Conservation (phyloP, 1,284 basidiomycete species). For the Trametes polyzona region DNA sequence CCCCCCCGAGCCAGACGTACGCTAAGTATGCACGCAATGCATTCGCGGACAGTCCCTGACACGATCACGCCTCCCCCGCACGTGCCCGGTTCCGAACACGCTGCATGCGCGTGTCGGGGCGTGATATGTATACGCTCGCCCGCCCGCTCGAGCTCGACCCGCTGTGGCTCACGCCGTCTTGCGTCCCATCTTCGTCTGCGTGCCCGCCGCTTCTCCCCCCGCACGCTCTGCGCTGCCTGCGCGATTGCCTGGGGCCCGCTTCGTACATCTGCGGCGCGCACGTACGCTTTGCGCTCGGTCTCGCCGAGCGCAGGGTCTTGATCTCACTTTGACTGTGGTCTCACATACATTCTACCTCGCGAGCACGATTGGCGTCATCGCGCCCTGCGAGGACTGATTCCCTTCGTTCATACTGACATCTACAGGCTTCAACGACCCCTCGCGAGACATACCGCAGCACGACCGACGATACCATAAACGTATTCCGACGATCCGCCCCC, state of each 20-base stretch:
- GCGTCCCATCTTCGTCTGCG: background rate
- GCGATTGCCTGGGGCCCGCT: no score
- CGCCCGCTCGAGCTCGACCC: background rate
- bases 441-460: no score
- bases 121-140: conserved; percentile 26
- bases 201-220: background rate
- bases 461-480: background rate
- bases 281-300: background rate
- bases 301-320: background rate
- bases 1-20: no score
- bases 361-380: background rate
- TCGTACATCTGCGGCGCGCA: no score
- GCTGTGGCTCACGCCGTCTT: conserved; percentile 14
- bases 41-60: no score
- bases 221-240: no score
- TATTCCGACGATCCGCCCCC: background rate
- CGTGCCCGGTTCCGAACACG: conserved; percentile 31
- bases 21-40: background rate
- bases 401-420: no score
- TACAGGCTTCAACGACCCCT: no score
- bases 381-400: no score
- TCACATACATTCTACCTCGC: background rate
- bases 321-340: background rate
- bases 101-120: conserved; percentile 36
- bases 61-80: conserved; percentile 22